These are phyloP conservation scores for Microbotryum violaceum DNA, from an alignment of 1,284 basidiomycete species.

Conservation along the genomic window DNA sequence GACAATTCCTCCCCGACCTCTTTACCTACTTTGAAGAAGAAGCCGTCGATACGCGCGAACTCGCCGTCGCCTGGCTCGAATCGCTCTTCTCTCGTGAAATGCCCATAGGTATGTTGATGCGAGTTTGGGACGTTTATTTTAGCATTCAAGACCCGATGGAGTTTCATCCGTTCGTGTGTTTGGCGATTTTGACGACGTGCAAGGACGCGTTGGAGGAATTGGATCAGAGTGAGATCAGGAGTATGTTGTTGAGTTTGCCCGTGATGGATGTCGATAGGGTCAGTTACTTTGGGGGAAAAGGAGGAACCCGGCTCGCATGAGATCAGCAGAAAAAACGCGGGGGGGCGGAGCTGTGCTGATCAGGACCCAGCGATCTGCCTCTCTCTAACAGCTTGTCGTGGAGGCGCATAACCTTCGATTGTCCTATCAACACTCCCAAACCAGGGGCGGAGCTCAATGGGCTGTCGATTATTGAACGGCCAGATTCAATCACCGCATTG, in stretches of 20 bases:
- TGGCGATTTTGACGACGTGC: constrained; percentile 40
- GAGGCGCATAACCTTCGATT: constrained; percentile 11
- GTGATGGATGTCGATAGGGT: constrained; percentile 38
- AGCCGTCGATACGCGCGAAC: constrained; percentile 38
- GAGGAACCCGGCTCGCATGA: too few relatives aligned
- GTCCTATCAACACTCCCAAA: constrained; percentile 7
- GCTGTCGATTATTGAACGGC: too few relatives aligned
- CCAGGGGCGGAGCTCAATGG: neutral
- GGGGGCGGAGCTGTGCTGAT: neutral
- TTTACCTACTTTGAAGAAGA: constrained; percentile 42
- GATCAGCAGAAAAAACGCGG: neutral
- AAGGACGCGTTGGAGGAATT: constrained; percentile 41
- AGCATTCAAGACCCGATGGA: constrained; percentile 38
- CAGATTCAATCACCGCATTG: too few relatives aligned
- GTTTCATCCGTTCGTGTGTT: constrained; percentile 40
- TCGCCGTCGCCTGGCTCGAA: constrained; percentile 39
- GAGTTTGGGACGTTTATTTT: constrained; percentile 38
- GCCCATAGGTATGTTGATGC: constrained; percentile 38
- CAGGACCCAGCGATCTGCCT: neutral
- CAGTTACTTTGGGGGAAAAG: constrained; percentile 10
- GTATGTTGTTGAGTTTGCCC: constrained; percentile 39
- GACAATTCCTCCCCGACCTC: constrained; percentile 39
- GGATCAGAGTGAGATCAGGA: constrained; percentile 39
- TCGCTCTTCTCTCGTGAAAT: constrained; percentile 38
- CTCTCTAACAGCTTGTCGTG: constrained; percentile 3